Conservation (phyloP, 1,284 basidiomycete species). For the Golubevia sp. region DNA sequence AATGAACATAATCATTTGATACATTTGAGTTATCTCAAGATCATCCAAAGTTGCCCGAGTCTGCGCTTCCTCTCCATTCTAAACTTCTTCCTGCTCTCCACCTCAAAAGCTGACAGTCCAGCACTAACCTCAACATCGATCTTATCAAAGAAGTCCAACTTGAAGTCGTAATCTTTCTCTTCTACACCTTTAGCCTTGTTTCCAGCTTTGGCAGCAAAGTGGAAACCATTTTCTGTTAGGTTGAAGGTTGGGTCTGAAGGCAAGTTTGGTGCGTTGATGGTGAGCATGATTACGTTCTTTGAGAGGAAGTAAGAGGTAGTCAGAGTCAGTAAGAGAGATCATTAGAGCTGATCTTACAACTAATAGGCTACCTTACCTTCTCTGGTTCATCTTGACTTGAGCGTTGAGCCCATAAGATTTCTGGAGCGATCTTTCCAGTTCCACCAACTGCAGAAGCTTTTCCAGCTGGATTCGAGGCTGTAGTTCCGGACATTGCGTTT, state of each 20-base stretch:
- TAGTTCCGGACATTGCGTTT: constrained; percentile 13
- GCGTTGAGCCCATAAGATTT: constrained; percentile 60
- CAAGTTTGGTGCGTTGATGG: constrained; percentile 60
- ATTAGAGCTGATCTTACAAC: not conserved
- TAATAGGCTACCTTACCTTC: constrained; percentile 27
- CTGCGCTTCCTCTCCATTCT: no score
- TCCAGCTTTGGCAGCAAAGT: constrained; percentile 38
- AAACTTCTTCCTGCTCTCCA: no score
- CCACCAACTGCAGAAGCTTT: constrained; percentile 9
- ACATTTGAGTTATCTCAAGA: no score
- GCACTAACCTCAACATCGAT: constrained; percentile 41
- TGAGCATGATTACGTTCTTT: constrained; percentile 26
- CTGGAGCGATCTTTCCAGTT: constrained; percentile 29
- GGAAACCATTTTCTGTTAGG: constrained; percentile 37
- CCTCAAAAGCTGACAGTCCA: constrained; percentile 1
- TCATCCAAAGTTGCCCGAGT: no score
- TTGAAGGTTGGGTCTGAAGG: constrained; percentile 44
- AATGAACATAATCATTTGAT: no score
- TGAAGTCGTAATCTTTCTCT: constrained; percentile 47
- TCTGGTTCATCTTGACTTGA: constrained; percentile 45
- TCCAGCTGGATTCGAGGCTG: constrained; percentile 11
- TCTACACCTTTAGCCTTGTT: constrained; percentile 46
- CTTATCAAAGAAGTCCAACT: constrained; percentile 57
- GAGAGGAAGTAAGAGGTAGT: no score
- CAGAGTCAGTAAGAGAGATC: no score